Base-by-base conservation (phyloP, 2,329 filamentous ascomycete genomes). In the Xylaria digitata region DNA sequence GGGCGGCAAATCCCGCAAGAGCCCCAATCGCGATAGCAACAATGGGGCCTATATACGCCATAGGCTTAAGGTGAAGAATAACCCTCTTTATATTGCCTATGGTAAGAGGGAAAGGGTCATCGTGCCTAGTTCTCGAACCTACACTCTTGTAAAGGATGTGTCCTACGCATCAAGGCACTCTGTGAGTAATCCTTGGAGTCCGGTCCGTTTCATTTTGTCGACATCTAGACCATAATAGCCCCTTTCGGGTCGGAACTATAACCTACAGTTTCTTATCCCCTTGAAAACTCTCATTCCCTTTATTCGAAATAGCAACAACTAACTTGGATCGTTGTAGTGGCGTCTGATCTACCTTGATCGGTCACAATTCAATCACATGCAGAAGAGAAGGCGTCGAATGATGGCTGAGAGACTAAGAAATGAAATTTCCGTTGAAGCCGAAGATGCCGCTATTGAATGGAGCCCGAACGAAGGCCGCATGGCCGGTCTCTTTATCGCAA, bases 331-430 rank as follows among this genome's bases (percentile, higher is more conserved):
- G 2, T n/a, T 8, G 5, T 5, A 50, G 48, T 64, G 62, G 55
- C 42, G 55, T 17, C 17, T 64, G 13, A 6, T 48, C 15, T 60
- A 54, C 34, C n/a, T 64, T 17, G 49, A 64, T n/a, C 37, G 49
- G n/a, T 40, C 48, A 6, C 48, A 60, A 9, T 26, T 60, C 6
- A 5, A n/a, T n/a, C n/a, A 15, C 6, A 19, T 11, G 1, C 6
- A 9, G 32, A 2, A 30, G 26, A 42, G 45, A 26, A 21, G 11
- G 32, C n/a, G 0, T 13, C 34, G 9, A 15, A 43, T 2, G 3
- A 23, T 53, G 26, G 11, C 9, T 5, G n/a, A 37, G 1, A 13
- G 13, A 37, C 4, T 37, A 13, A 23, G 43, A 3, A 21, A 21
- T 21, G 7, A 46, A n/a, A 8, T 6, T 19, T 7, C 17, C 42